phyloP scores from a whole-genome alignment of 108 stramenopile genomes.

The Mediolabrus comicus region DNA sequence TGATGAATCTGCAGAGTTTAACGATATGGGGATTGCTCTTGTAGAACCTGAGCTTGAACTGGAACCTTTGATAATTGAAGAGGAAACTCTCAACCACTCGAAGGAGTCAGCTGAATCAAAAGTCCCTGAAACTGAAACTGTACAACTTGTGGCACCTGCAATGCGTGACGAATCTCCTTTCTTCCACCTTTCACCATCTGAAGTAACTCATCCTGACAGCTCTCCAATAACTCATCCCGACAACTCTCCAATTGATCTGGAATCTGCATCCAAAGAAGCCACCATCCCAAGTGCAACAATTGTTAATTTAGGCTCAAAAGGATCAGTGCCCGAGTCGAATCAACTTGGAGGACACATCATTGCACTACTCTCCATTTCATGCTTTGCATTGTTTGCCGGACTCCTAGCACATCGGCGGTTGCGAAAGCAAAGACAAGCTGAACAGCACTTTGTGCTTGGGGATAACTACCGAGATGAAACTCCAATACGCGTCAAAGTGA shows the following conservation, averaged over 20 bases:
- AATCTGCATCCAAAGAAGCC: neutral
- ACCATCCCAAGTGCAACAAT: neutral
- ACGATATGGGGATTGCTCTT: neutral
- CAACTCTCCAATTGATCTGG: neutral
- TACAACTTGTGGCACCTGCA: neutral
- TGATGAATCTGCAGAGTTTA: neutral
- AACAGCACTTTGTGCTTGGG: conserved; percentile 1
- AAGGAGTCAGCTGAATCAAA: conserved; percentile 21
- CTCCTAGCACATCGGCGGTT: neutral
- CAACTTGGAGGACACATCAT: neutral
- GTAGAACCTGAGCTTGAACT: neutral
- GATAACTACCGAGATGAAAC: conserved; percentile 30
- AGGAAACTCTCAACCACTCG: conserved; percentile 1
- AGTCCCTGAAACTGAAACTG: neutral
- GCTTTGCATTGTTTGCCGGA: neutral
- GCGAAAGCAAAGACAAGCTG: neutral
- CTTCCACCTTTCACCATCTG: neutral
- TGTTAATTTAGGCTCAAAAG: neutral
- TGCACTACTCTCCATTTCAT: neutral
- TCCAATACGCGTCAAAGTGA: conserved; percentile 23
- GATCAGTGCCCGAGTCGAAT: neutral
- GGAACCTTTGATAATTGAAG: neutral
- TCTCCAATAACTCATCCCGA: too few relatives aligned
- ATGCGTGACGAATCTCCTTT: neutral
- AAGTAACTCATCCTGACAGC: neutral